Percentiles rank a stretch among this genome's conserved stretches.
phyloP scores from a whole-genome alignment of 306 rosid genomes.

The Cucurbita pepo region DNA sequence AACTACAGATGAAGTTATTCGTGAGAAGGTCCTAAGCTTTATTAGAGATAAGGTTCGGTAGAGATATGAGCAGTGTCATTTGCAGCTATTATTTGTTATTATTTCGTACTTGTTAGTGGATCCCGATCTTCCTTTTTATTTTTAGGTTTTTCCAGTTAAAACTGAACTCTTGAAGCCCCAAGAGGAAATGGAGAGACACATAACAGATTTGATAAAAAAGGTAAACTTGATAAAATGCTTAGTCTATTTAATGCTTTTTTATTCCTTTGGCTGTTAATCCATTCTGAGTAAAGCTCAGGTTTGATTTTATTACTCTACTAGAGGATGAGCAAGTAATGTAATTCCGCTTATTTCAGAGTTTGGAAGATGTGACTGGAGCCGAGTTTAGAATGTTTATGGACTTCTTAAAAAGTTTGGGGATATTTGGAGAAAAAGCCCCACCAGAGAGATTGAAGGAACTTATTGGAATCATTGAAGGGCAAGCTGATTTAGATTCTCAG shows the following conservation, averaged over 20 bases:
- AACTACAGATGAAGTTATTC: constrained; percentile 53
- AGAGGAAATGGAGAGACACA: constrained; percentile 95
- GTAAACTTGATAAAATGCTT: constrained; percentile 16
- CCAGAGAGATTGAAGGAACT: constrained; percentile 77
- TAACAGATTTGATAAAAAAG: constrained; percentile 86
- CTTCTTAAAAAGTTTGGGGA: constrained; percentile 64
- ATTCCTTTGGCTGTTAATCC: neutral
- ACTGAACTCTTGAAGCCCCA: constrained; percentile 79
- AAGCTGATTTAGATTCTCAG: constrained; percentile 75
- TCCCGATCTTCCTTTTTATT: constrained; percentile 1
- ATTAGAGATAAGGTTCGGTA: constrained; percentile 71
- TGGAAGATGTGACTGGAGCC: constrained; percentile 76
- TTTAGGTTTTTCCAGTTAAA: constrained; percentile 80
- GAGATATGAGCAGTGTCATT: neutral
- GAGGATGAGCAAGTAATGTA: constrained; percentile 16
- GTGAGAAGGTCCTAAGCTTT: constrained; percentile 81
- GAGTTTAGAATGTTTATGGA: constrained; percentile 92
- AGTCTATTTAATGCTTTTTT: neutral
- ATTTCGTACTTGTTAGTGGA: neutral
- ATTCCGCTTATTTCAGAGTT: constrained; percentile 43
- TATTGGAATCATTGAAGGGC: constrained; percentile 84
- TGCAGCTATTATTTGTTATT: neutral
- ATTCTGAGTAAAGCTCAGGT: neutral
- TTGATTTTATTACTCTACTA: neutral
- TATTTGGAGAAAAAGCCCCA: constrained; percentile 81